Percentiles rank a stretch among this genome's conserved stretches.
These are phyloP conservation scores for Gymnopus androsaceus DNA, from an alignment of 1,284 basidiomycete species.

Conservation along the genomic window DNA sequence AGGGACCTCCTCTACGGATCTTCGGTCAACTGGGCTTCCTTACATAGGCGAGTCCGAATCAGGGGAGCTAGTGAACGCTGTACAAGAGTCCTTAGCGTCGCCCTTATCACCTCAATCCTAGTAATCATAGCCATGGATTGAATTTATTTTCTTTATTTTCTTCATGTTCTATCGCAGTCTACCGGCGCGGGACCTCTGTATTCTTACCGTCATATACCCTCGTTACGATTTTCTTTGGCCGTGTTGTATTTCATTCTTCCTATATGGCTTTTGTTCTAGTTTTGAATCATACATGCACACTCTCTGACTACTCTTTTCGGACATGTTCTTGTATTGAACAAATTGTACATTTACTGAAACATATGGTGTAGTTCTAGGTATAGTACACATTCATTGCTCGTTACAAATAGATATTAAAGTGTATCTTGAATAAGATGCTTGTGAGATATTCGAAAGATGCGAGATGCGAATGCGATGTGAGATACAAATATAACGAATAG, in stretches of 20 bases:
- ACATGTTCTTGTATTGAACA: no score
- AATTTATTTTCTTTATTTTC: background rate
- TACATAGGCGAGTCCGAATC: conserved; percentile 1
- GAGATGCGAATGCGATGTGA: no score
- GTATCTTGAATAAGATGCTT: no score
- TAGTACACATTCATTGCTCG: no score
- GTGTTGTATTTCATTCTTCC: background rate
- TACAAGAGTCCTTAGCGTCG: background rate
- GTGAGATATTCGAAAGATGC: no score
- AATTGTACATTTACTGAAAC: no score
- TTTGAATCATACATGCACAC: background rate
- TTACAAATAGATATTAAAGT: no score
- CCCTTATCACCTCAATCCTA: background rate
- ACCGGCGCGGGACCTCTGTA: background rate
- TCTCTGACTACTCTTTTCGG: background rate
- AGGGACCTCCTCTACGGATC: background rate
- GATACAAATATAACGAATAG: no score
- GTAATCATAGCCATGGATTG: background rate
- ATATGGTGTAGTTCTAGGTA: no score
- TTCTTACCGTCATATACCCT: conserved; percentile 2
- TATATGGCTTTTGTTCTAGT: no score
- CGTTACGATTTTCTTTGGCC: background rate
- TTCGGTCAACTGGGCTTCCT: background rate
- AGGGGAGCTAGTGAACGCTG: background rate
- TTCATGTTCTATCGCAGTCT: background rate